Evolutionary conservation across 495 filamentous ascomycete genomes (phyloP).

Genomic region (Immersiella caudata): DNA sequence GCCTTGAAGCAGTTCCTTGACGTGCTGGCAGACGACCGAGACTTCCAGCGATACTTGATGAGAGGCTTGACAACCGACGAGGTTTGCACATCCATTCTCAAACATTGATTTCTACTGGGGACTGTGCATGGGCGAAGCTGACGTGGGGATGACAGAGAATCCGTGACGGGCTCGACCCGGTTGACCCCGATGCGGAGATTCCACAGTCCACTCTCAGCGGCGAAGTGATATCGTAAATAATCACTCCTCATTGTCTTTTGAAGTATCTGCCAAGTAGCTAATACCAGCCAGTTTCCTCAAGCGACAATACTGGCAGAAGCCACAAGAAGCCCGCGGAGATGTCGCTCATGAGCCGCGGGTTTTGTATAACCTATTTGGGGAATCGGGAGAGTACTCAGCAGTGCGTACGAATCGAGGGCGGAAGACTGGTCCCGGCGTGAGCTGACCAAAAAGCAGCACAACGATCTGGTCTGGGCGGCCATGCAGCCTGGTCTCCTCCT

Average conservation of each 20-base stretch:
- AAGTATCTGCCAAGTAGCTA: background rate
- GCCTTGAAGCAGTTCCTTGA: constrained; percentile 14
- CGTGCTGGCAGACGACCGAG: constrained; percentile 30
- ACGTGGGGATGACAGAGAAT: constrained; percentile 16
- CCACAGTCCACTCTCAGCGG: constrained; percentile 26
- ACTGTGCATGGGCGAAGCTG: too few relatives aligned
- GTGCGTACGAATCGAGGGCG: background rate
- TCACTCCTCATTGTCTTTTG: too few relatives aligned
- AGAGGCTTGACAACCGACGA: constrained; percentile 38
- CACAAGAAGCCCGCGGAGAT: constrained; percentile 12
- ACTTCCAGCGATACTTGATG: constrained; percentile 37
- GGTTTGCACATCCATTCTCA: constrained; percentile 9
- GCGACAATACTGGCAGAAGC: background rate
- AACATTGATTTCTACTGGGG: too few relatives aligned
- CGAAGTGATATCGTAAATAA: constrained; percentile 27
- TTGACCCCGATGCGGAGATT: constrained; percentile 20
- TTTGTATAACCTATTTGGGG: constrained; percentile 36
- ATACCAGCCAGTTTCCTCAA: background rate
- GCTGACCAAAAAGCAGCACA: background rate
- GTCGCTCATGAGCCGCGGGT: constrained; percentile 20
- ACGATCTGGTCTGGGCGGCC: constrained; percentile 38
- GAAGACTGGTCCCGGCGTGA: too few relatives aligned
- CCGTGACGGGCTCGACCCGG: constrained; percentile 15
- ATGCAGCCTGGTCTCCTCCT: constrained; percentile 40
- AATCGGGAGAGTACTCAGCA: constrained; percentile 19